phyloP scores from a whole-genome alignment of 192 early-diverging fungal genomes.

The Diversispora epigaea region DNA sequence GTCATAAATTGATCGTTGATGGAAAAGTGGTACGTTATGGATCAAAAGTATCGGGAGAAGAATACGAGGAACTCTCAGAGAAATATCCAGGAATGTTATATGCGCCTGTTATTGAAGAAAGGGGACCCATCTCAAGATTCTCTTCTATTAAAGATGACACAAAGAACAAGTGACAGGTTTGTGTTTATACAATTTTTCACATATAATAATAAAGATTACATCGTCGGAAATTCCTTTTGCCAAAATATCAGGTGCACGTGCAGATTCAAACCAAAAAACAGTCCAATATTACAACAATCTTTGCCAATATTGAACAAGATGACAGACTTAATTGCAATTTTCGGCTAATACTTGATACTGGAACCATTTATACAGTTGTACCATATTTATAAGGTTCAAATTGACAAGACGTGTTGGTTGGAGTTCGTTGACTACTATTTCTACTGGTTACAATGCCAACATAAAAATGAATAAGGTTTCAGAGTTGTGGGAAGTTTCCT shows the following conservation, averaged over 20 bases:
- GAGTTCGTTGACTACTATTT: neutral
- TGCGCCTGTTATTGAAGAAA: neutral
- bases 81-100: slow-evolving; percentile 2
- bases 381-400: slow-evolving; percentile 3
- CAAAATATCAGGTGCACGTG: slow-evolving; percentile 17
- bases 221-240: neutral
- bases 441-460: neutral
- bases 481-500: neutral
- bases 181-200: slow-evolving; percentile 14
- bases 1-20: neutral
- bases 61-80: neutral
- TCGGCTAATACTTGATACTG: neutral
- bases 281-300: neutral
- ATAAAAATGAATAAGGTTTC: neutral
- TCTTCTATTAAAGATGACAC: neutral
- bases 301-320: slow-evolving; percentile 9
- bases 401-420: neutral
- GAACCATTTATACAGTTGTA: neutral
- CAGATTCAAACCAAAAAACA: neutral
- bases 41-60: neutral
- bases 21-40: slow-evolving; percentile 9
- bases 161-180: slow-evolving; percentile 12
- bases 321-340: neutral
- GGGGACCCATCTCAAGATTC: neutral
- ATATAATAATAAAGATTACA: slow-evolving; percentile 1